These are phyloP conservation scores for Singerocomus inundabilis DNA, from an alignment of 1,284 basidiomycete genomes.

Conservation along the genomic window DNA sequence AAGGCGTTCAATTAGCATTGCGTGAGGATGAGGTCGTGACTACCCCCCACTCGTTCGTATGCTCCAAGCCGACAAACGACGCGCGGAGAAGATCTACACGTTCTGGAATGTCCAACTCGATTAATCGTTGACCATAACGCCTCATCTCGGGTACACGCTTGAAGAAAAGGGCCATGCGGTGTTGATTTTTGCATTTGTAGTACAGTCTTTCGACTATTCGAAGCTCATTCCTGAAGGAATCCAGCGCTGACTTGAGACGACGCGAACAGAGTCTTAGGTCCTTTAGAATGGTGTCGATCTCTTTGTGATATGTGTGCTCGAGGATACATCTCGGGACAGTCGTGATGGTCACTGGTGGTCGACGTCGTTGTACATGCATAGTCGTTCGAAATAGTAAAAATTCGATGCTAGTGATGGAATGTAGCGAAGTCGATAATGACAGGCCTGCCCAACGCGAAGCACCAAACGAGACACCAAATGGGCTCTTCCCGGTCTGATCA, in stretches of 20 bases:
- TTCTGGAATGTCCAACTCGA: constrained; percentile 41
- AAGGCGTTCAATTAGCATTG: not conserved
- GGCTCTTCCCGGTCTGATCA: not conserved
- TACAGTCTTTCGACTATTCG: constrained; percentile 64
- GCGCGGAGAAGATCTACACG: constrained; percentile 49
- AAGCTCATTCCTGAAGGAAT: constrained; percentile 52
- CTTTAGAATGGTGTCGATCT: constrained; percentile 58
- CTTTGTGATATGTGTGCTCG: constrained; percentile 35
- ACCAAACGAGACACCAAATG: no score
- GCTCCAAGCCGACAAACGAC: constrained; percentile 54
- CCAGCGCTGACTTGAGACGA: constrained; percentile 45
- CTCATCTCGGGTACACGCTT: constrained; percentile 59
- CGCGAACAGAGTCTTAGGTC: constrained; percentile 54
- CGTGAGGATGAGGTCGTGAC: not conserved
- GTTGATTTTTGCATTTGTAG: constrained; percentile 81
- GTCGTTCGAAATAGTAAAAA: no score
- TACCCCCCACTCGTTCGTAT: constrained; percentile 43
- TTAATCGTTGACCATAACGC: constrained; percentile 51
- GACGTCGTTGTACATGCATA: constrained; percentile 15
- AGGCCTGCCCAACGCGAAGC: not conserved
- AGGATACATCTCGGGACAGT: constrained; percentile 40
- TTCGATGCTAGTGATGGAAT: not conserved
- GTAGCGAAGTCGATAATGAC: not conserved
- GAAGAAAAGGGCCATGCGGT: constrained; percentile 71
- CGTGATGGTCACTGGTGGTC: constrained; percentile 22